Percentiles rank a stretch among this genome's conserved stretches.
Evolutionary conservation across 164 flowering plant species (phyloP).

Genomic region (Aristolochia fimbriata): DNA sequence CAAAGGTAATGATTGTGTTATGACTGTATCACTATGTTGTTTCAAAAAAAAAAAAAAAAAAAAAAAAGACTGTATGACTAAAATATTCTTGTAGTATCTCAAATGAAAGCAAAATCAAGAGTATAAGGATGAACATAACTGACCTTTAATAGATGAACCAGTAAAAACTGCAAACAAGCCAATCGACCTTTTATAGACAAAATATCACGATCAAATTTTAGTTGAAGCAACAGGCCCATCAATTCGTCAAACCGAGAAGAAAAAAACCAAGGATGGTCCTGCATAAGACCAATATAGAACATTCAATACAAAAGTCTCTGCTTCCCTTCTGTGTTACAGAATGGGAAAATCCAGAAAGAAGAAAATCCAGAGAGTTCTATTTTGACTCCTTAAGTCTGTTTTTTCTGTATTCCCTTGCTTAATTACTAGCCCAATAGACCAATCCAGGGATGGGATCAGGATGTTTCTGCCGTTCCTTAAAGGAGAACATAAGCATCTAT

Average conservation of each 20-base stretch:
- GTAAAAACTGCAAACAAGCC: slow-evolving; percentile 44
- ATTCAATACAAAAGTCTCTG: neutral
- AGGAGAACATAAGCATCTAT: no score
- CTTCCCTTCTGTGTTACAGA: neutral
- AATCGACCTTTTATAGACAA: slow-evolving; percentile 43
- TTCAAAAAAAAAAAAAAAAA: no score
- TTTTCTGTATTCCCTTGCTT: no score
- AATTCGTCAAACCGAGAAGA: slow-evolving; percentile 48
- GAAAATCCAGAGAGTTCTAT: neutral
- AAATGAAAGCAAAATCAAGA: no score
- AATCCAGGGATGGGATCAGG: no score
- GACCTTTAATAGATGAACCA: slow-evolving; percentile 62
- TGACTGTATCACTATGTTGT: no score
- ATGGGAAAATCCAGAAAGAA: no score
- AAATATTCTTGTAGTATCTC: no score
- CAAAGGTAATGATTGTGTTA: no score
- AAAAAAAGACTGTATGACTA: no score
- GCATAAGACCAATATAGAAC: slow-evolving; percentile 16
- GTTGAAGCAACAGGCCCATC: slow-evolving; percentile 44
- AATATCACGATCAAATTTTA: slow-evolving; percentile 37
- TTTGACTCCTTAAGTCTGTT: neutral
- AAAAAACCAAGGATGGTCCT: slow-evolving; percentile 70
- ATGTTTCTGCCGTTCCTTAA: no score
- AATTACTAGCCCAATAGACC: no score
- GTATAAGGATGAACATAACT: slow-evolving; percentile 2